phyloP scores from a whole-genome alignment of 2,329 filamentous ascomycete species.

The Stachybotrys echinatus region DNA sequence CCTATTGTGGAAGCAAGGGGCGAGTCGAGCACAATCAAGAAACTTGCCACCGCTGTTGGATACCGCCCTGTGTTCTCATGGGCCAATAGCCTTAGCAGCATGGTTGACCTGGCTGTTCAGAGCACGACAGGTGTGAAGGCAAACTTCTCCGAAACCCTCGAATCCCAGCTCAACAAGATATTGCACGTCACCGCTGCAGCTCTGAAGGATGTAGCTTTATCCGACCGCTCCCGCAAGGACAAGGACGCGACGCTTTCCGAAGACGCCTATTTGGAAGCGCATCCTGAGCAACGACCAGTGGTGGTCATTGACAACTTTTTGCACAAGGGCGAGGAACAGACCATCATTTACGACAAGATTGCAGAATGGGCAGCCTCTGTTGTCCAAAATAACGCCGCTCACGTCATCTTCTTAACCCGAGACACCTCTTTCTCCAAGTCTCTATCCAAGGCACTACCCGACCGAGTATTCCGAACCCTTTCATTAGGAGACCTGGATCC shows the following conservation, averaged over 20 bases:
- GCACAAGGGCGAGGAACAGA: conserved; percentile 64
- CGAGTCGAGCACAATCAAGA: conserved; percentile 77
- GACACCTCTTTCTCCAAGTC: conserved; percentile 87
- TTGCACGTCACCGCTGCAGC: conserved; percentile 77
- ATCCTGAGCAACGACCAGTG: conserved; percentile 77
- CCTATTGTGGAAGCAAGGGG: conserved; percentile 86
- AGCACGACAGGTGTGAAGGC: conserved; percentile 92
- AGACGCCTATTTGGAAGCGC: conserved; percentile 84
- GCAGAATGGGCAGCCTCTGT: conserved; percentile 86
- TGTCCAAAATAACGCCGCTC: conserved; percentile 82
- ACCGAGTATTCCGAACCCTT: conserved; percentile 83
- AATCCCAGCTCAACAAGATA: conserved; percentile 85
- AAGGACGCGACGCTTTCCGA: conserved; percentile 68
- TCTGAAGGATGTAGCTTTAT: conserved; percentile 70
- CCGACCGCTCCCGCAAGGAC: conserved; percentile 64
- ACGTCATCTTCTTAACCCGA: conserved; percentile 90
- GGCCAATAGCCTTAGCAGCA: conserved; percentile 90
- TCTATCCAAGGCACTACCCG: conserved; percentile 79
- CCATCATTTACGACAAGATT: conserved; percentile 70
- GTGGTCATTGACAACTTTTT: conserved; percentile 91
- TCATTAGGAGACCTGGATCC: conserved; percentile 81
- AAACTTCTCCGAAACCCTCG: conserved; percentile 88
- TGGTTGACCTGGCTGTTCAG: conserved; percentile 88
- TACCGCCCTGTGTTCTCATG: conserved; percentile 93
- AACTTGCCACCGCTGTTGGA: conserved; percentile 76